Percentiles rank a stretch among this genome's conserved stretches.
Evolutionary conservation across 2,329 filamentous ascomycete genomes (phyloP).

Genomic region (Juglanconis juglandina): DNA sequence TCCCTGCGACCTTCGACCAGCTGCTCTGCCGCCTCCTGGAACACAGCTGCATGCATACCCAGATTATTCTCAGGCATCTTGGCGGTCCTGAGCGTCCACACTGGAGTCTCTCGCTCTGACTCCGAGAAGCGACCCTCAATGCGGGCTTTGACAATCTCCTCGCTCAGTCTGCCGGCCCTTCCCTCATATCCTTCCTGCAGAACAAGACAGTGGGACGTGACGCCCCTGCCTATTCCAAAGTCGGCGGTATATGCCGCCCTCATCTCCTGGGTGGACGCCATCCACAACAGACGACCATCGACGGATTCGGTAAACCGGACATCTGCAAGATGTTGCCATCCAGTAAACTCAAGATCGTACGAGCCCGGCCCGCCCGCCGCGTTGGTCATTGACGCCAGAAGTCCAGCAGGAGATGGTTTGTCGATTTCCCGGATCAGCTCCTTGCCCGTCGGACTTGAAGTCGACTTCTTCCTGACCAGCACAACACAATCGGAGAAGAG

Average conservation of each 20-base stretch:
- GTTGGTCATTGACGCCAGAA: constrained; percentile 63
- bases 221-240: constrained; percentile 45
- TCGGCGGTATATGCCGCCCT: constrained; percentile 50
- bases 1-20: constrained; percentile 62
- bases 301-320: constrained; percentile 70
- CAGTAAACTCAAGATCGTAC: constrained; percentile 72
- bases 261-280: constrained; percentile 62
- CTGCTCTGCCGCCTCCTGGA: constrained; percentile 64
- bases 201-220: constrained; percentile 65
- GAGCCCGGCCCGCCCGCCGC: constrained; percentile 57
- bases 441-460: constrained; percentile 64
- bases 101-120: constrained; percentile 72
- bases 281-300: constrained; percentile 63
- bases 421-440: constrained; percentile 82
- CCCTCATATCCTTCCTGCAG: constrained; percentile 75
- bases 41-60: constrained; percentile 64
- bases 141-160: constrained; percentile 82
- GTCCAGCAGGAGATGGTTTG: constrained; percentile 64
- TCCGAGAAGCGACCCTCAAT: constrained; percentile 84
- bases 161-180: constrained; percentile 70
- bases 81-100: constrained; percentile 75
- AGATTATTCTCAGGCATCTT: constrained; percentile 59
- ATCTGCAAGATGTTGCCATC: constrained; percentile 66
- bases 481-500: constrained; percentile 82
- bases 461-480: constrained; percentile 67